phyloP scores from a whole-genome alignment of 1,284 basidiomycete genomes.

The Apiotrichum gracile region DNA sequence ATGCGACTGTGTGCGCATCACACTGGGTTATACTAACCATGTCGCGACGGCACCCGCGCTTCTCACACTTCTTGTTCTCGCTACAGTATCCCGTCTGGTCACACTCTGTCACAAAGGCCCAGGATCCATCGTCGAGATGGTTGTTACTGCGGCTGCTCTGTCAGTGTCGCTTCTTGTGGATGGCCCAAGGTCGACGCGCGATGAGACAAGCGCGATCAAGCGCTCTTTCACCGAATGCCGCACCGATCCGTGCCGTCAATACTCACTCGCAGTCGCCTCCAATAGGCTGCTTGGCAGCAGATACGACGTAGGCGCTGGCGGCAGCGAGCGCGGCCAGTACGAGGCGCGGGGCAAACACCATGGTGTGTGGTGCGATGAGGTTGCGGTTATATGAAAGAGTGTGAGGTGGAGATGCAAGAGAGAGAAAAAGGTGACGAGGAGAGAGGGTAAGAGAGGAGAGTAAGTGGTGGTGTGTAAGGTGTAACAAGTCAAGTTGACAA shows the following conservation, averaged over 20 bases:
- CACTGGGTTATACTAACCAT: slow-evolving; percentile 49
- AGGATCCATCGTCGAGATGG: slow-evolving; percentile 65
- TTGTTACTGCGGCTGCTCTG: slow-evolving; percentile 50
- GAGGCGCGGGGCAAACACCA: neutral
- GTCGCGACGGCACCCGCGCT: slow-evolving; percentile 66
- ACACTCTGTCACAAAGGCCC: slow-evolving; percentile 71
- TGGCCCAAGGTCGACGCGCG: too few species aligned
- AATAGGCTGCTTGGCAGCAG: neutral
- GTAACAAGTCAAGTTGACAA: too few species aligned
- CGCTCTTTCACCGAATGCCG: too few species aligned
- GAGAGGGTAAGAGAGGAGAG: too few species aligned
- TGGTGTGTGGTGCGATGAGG: neutral
- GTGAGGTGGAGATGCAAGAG: too few species aligned
- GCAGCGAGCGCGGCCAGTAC: neutral
- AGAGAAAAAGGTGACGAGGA: too few species aligned
- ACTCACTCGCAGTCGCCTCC: neutral
- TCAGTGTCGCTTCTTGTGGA: too few species aligned
- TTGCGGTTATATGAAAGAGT: too few species aligned
- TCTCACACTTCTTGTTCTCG: slow-evolving; percentile 55
- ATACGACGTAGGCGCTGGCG: neutral
- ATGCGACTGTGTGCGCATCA: too few species aligned
- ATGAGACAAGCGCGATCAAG: too few species aligned
- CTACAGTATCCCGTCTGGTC: slow-evolving; percentile 64
- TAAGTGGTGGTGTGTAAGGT: too few species aligned
- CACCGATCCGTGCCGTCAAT: neutral